phyloP scores from a whole-genome alignment of 2,329 filamentous ascomycete species.

The Knoxdaviesia proteae region DNA sequence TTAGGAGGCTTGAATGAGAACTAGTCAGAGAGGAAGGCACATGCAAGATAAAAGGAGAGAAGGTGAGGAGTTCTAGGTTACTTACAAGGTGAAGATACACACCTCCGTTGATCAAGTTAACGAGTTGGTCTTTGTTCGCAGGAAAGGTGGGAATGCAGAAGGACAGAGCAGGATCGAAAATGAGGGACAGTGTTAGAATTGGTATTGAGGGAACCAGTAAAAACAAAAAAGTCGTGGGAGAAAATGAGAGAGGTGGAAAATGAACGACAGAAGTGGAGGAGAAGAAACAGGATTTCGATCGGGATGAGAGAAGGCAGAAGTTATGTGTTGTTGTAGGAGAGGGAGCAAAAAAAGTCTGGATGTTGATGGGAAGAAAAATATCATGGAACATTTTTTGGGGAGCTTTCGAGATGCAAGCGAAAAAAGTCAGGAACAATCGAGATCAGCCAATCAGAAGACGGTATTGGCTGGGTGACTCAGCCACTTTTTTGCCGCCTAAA shows the following conservation, averaged over 20 bases:
- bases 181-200: background rate
- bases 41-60: no score
- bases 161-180: background rate
- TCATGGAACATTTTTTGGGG: no score
- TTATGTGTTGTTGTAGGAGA: background rate
- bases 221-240: background rate
- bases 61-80: no score
- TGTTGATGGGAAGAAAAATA: background rate
- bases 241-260: background rate
- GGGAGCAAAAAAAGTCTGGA: background rate
- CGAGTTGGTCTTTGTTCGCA: no score
- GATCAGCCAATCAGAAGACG: no score
- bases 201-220: background rate
- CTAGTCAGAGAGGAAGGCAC: no score
- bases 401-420: no score
- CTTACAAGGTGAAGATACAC: no score
- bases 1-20: background rate
- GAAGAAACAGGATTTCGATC: background rate
- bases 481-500: no score
- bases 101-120: no score
- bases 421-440: no score
- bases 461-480: no score
- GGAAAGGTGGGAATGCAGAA: background rate
- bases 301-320: background rate
- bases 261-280: background rate